phyloP scores from a whole-genome alignment of 2,329 filamentous ascomycete genomes.

The Fusarium foetens region DNA sequence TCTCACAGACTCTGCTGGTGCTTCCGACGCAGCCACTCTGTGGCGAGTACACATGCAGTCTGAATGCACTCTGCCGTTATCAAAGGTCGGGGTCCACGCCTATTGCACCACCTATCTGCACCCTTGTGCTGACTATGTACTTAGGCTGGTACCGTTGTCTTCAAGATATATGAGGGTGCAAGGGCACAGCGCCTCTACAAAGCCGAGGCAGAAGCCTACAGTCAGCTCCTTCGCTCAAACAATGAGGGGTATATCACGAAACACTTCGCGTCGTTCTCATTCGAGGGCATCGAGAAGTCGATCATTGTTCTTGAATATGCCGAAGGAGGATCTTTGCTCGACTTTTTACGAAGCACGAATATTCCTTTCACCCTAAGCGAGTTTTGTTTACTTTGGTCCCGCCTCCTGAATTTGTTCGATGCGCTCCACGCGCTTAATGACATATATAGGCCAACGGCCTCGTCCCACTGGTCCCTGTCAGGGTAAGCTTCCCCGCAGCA shows the following conservation, averaged over 20 bases:
- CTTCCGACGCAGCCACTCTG: neutral
- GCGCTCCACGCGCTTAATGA: neutral
- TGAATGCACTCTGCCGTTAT: neutral
- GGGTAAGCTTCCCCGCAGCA: neutral
- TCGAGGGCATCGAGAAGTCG: neutral
- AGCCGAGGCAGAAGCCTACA: neutral
- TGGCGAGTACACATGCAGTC: neutral
- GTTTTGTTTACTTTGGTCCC: neutral
- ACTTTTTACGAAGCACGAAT: neutral
- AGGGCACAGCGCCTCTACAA: neutral
- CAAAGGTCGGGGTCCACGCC: neutral
- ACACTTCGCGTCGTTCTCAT: slow-evolving; percentile 9
- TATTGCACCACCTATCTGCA: too few relatives aligned
- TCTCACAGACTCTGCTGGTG: neutral
- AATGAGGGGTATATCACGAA: neutral
- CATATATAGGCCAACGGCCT: neutral
- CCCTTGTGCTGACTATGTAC: neutral
- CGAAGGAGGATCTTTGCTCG: neutral
- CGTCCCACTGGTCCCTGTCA: neutral
- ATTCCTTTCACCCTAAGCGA: neutral
- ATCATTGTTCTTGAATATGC: slow-evolving; percentile 19
- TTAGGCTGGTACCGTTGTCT: neutral
- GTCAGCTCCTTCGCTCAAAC: neutral
- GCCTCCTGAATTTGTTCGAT: neutral
- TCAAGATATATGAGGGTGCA: slow-evolving; percentile 11